These are phyloP conservation scores for Populus davidiana DNA, from an alignment of 345 rosid species.

Conservation along the genomic window DNA sequence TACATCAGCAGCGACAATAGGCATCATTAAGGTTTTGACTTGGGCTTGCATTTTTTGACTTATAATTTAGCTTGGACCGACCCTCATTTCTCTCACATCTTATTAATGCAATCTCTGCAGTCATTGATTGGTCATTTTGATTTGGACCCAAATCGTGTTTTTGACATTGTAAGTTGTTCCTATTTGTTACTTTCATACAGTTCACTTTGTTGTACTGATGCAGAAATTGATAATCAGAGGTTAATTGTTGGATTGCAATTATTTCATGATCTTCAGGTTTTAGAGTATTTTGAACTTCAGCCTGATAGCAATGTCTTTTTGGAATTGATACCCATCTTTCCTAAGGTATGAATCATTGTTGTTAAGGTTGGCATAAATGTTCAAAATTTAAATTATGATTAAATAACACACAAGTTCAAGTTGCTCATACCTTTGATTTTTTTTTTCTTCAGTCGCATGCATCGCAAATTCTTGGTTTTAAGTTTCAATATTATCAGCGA, in stretches of 20 bases:
- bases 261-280: constrained; percentile 51
- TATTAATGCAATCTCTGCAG: constrained; percentile 48
- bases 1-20: constrained; percentile 74
- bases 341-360: constrained; percentile 56
- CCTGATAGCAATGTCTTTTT: constrained; percentile 65
- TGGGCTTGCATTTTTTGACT: constrained; percentile 5
- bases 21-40: constrained; percentile 80
- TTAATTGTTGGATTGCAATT: constrained; percentile 14
- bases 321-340: constrained; percentile 89
- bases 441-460: constrained; percentile 86
- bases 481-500: constrained; percentile 92
- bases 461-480: constrained; percentile 97
- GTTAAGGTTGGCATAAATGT: background rate
- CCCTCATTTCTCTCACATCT: constrained; percentile 16
- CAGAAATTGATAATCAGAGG: constrained; percentile 13
- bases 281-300: constrained; percentile 94
- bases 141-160: constrained; percentile 98
- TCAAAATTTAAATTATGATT: constrained; percentile 3
- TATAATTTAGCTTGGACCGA: constrained; percentile 1
- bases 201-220: constrained; percentile 16
- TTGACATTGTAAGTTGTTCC: constrained; percentile 81
- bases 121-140: constrained; percentile 98
- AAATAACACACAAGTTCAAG: background rate
- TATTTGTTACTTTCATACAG: background rate
- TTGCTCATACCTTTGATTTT: constrained; percentile 14